Conservation (phyloP, 2,329 filamentous ascomycete species). For the Fusarium buxicola region DNA sequence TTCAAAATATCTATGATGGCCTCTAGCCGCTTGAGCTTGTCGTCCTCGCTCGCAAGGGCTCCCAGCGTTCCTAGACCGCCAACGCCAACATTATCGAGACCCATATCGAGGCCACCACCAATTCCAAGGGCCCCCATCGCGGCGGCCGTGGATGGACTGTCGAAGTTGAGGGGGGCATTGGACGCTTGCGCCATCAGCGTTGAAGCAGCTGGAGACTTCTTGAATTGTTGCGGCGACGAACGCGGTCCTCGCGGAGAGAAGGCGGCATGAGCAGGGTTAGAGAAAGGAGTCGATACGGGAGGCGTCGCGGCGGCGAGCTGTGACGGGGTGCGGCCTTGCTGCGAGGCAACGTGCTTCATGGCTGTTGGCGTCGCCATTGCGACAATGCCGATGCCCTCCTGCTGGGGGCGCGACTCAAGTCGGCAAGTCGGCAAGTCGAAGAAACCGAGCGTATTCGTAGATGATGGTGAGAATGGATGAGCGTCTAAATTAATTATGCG, state of each 20-base stretch:
- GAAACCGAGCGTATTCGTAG: background rate
- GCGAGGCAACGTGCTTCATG: constrained; percentile 59
- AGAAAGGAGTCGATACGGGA: constrained; percentile 75
- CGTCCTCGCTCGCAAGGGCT: constrained; percentile 62
- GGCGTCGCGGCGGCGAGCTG: constrained; percentile 69
- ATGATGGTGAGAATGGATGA: background rate
- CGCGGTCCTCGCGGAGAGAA: constrained; percentile 69
- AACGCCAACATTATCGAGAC: constrained; percentile 63
- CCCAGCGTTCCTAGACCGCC: constrained; percentile 58
- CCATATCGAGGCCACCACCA: constrained; percentile 62
- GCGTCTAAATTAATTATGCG: background rate
- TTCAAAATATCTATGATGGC: constrained; percentile 62
- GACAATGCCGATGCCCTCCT: constrained; percentile 28
- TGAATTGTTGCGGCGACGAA: constrained; percentile 73
- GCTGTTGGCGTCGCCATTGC: constrained; percentile 63
- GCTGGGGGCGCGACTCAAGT: constrained; percentile 19
- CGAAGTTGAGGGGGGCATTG: constrained; percentile 66
- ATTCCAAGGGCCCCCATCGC: constrained; percentile 69
- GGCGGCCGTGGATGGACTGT: constrained; percentile 72
- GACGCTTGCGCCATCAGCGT: constrained; percentile 61
- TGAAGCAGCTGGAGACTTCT: constrained; percentile 70
- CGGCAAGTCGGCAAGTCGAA: background rate
- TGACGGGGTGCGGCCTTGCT: constrained; percentile 60
- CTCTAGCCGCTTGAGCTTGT: constrained; percentile 66
- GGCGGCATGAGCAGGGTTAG: constrained; percentile 65